phyloP scores from a whole-genome alignment of 2,329 filamentous ascomycete species.

The Colletotrichum plurivorum region DNA sequence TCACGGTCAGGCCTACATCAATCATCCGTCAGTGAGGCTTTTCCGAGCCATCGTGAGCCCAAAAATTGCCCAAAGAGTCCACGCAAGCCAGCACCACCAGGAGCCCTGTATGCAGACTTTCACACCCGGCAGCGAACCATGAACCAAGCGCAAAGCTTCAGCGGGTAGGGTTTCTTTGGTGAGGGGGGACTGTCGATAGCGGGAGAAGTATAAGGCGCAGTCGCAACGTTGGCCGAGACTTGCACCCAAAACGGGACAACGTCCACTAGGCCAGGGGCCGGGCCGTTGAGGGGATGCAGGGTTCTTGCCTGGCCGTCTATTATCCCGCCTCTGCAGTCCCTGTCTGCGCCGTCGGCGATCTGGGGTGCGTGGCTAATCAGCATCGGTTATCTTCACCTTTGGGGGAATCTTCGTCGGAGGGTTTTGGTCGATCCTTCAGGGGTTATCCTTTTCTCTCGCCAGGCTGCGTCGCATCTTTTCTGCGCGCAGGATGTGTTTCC shows the following conservation, averaged over 20 bases:
- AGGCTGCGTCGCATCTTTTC: neutral
- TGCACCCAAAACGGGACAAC: neutral
- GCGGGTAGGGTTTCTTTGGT: neutral
- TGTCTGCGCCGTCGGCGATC: conserved; percentile 1
- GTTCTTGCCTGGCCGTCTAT: neutral
- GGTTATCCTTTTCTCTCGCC: neutral
- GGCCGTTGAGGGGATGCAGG: conserved; percentile 13
- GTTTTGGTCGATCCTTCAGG: neutral
- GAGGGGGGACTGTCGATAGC: neutral
- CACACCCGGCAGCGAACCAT: neutral
- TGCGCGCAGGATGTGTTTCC: neutral
- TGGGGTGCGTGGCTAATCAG: neutral
- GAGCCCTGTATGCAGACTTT: neutral
- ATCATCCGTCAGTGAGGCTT: neutral
- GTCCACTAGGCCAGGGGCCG: conserved; percentile 1
- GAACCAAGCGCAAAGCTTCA: conserved; percentile 17
- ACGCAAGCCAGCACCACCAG: neutral
- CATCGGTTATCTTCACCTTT: conserved; percentile 22
- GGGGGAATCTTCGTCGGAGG: neutral
- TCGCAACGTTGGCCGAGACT: conserved; percentile 33
- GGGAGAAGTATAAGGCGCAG: conserved; percentile 20
- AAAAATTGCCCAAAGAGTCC: neutral
- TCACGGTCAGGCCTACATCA: neutral
- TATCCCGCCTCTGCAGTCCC: too few species aligned
- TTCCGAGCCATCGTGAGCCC: neutral